Base-by-base conservation (phyloP, 2,329 filamentous ascomycete genomes). In the Pseudogymnoascus sp. region DNA sequence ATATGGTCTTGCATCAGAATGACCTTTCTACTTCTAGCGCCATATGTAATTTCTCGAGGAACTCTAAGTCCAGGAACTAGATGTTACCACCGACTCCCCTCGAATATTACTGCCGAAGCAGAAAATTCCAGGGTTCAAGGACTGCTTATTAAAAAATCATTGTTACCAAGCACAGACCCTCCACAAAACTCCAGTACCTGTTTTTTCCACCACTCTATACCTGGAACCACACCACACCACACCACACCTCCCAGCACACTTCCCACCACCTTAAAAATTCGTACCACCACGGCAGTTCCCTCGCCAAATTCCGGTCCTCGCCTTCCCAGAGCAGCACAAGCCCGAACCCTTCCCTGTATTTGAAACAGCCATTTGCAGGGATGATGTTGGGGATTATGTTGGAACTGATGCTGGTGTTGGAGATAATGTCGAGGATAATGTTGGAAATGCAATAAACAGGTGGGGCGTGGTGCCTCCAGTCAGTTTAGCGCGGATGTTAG, bases 1-100 rank as follows among this genome's bases (percentile, higher is more conserved):
- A 39, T 15, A 39, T n/a, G 35, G 90, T 84, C 8, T 83, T 21
- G 21, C 21, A 21, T 21, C 21, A 21, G 21, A 21, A 21, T 21
- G 21, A 21, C 21, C 21, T 21, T 21, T 21, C 21, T 21, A 21
- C 21, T 21, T 21, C 21, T 21, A 21, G 21, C 21, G 21, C 21
- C 21, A 21, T 21, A 21, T 21, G 21, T 21, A 21, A 21, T 21
- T 21, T 21, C 21, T 21, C 21, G 21, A 21, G 21, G 21, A 2
- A 21, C 21, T 21, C 21, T 21, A 21, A 21, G 21, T 21, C 21
- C 21, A 21, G 21, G 21, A 21, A 21, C 21, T 21, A 4, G 21
- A 21, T 21, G 21, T 21, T 21, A 21, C 21, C 21, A 21, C 21
- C 21, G 21, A 21, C 21, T 21, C 21, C 21, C 21, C 21, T 21